Percentiles rank a stretch among this genome's conserved stretches.
phyloP scores from a whole-genome alignment of 768 basidiomycete species.

The Hypholoma sublateritium region DNA sequence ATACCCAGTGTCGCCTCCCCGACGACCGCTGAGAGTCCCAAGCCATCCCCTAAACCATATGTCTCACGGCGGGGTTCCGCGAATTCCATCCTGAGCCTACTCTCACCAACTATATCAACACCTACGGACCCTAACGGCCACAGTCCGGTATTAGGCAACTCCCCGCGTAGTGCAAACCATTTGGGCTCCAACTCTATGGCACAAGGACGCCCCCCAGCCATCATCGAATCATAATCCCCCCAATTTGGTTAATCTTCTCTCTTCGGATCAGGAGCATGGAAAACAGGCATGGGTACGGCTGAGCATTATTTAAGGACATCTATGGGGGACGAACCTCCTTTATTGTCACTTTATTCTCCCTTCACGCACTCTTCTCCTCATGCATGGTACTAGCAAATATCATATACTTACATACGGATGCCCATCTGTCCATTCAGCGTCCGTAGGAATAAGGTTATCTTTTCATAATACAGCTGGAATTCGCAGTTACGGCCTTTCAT shows the following conservation, averaged over 20 bases:
- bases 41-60: conserved; percentile 57
- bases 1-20: conserved; percentile 26
- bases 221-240: not conserved
- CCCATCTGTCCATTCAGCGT: not conserved
- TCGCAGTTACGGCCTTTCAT: not conserved
- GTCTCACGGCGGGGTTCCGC: conserved; percentile 57
- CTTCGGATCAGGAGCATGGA: not conserved
- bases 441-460: not conserved
- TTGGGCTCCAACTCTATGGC: conserved; percentile 13
- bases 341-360: conserved; percentile 10
- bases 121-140: conserved; percentile 12
- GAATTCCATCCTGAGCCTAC: conserved; percentile 37
- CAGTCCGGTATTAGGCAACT: conserved; percentile 9
- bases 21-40: conserved; percentile 30
- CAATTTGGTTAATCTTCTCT: not conserved
- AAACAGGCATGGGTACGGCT: not conserved
- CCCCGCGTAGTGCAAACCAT: conserved; percentile 14
- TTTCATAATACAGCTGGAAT: not conserved
- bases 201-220: conserved; percentile 2
- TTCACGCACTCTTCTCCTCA: conserved; percentile 3
- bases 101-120: conserved; percentile 31
- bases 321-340: conserved; percentile 15
- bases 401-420: not conserved
- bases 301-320: conserved; percentile 11
- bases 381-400: conserved; percentile 13